Conservation (phyloP, 192 early-diverging fungal genomes). For the Coemansia sp. region DNA sequence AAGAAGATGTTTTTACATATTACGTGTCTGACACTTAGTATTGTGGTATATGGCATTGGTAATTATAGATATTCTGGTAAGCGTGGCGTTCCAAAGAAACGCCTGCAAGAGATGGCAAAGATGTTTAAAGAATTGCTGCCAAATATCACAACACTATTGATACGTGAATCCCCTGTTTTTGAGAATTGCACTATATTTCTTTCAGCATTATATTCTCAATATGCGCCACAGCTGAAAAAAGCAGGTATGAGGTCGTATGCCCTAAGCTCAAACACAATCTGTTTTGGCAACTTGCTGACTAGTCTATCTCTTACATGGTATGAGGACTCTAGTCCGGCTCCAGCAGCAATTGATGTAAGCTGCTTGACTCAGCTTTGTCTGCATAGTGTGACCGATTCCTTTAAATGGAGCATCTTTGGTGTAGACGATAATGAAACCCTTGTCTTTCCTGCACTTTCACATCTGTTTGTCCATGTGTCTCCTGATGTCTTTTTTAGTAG, state of each 20-base stretch:
- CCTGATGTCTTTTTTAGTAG: not conserved
- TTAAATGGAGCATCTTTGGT: not conserved
- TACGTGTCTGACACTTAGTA: too few relatives aligned
- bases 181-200: not conserved
- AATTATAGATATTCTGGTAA: too few relatives aligned
- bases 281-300: not conserved
- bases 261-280: not conserved
- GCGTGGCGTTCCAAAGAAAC: too few relatives aligned
- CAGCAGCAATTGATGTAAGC: not conserved
- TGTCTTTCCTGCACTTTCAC: not conserved
- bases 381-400: not conserved
- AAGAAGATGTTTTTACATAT: too few relatives aligned
- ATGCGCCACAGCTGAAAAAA: not conserved
- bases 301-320: not conserved
- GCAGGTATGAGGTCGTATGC: not conserved
- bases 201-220: not conserved
- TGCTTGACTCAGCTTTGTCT: not conserved
- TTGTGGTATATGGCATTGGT: too few relatives aligned
- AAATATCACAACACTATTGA: not conserved
- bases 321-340: not conserved
- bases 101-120: too few relatives aligned
- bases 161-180: not conserved
- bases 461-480: not conserved
- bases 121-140: not conserved
- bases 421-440: not conserved